Conservation (phyloP, 148 eudicot species). For the Dianthus caryophyllus region DNA sequence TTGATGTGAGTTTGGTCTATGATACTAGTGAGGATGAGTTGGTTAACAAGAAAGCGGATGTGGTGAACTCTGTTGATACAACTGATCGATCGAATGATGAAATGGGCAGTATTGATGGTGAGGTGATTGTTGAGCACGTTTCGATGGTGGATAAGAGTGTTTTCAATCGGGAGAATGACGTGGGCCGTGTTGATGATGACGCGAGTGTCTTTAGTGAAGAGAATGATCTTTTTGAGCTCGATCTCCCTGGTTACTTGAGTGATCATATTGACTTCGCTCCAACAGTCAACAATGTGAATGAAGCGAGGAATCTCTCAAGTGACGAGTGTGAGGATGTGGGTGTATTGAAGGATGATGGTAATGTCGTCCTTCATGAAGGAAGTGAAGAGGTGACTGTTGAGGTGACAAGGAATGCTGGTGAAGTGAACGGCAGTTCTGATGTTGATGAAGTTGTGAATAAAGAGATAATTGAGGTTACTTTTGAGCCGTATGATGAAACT, state of each 20-base stretch:
- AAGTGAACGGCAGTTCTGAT: constrained; percentile 23
- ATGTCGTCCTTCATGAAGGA: constrained; percentile 3
- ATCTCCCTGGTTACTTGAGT: background rate
- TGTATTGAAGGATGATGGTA: constrained; percentile 1
- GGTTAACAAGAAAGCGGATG: constrained; percentile 10
- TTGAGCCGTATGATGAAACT: constrained; percentile 23
- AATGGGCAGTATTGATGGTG: constrained; percentile 12
- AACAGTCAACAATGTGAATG: background rate
- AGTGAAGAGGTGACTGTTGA: background rate
- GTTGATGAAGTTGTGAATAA: constrained; percentile 9
- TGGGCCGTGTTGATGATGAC: constrained; percentile 4
- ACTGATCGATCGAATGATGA: constrained; percentile 17
- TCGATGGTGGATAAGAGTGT: background rate
- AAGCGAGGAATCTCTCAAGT: background rate
- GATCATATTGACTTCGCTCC: background rate
- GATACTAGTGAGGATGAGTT: constrained; percentile 19
- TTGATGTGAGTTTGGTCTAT: constrained; percentile 1
- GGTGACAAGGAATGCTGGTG: constrained; percentile 10
- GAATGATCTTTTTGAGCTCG: background rate
- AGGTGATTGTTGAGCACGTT: constrained; percentile 13
- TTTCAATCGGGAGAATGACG: constrained; percentile 5
- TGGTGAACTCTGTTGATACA: constrained; percentile 6
- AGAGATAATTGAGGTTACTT: constrained; percentile 10
- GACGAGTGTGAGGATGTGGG: constrained; percentile 4
- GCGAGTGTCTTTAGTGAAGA: background rate